Base-by-base conservation (phyloP, 768 basidiomycete species). In the Russula dissimulans region DNA sequence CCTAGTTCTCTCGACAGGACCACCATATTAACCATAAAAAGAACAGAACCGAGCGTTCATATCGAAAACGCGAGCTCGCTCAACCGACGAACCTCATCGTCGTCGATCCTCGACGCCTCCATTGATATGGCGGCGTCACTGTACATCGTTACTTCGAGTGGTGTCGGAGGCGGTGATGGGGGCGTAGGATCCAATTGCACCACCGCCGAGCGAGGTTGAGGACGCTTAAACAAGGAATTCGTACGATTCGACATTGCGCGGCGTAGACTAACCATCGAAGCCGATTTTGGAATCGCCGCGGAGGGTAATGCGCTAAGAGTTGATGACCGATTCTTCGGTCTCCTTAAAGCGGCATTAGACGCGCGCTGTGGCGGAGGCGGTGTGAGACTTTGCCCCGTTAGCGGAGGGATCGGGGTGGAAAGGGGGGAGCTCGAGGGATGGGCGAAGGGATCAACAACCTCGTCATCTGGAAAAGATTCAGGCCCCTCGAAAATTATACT, bases 11-110 rank as follows among this genome's bases (percentile, higher is more conserved):
- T 12, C 17, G 32, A 5, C 22, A 26, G 22, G 22, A 26, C 22
- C 1, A 26, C 22, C 22, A 26, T 34, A 12, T n/a, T n/a, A 39
- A 15, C n/a, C 11, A 51, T 17, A 10, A 43, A 2, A 32, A 36
- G 11, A 5, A 11, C 5, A n/a, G 43, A 15, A 41, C 14, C 15
- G 4, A 45, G 14, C 5, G 26, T 12, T 56, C 48, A 61, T 1
- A 4, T 10, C 43, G 86, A 71, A 68, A 89, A 90, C 56, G 86
- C 86, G 67, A 87, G 69, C 74, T 90, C 87, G 46, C 83, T 82
- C 76, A 88, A 73, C 70, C 85, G 73, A 71, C 86, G 74, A 63
- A 76, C 78, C 75, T 90, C 87, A 11, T 81, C 84, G 62, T 90
- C 86, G 68, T 80, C 74, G 43, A 89, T 87, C 43, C 70, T 72